A percentile compares a stretch with the other conserved stretches of the same genome.
phyloP scores from a whole-genome alignment of 2,329 filamentous ascomycete genomes.

The Diaporthe citrichinensis region DNA sequence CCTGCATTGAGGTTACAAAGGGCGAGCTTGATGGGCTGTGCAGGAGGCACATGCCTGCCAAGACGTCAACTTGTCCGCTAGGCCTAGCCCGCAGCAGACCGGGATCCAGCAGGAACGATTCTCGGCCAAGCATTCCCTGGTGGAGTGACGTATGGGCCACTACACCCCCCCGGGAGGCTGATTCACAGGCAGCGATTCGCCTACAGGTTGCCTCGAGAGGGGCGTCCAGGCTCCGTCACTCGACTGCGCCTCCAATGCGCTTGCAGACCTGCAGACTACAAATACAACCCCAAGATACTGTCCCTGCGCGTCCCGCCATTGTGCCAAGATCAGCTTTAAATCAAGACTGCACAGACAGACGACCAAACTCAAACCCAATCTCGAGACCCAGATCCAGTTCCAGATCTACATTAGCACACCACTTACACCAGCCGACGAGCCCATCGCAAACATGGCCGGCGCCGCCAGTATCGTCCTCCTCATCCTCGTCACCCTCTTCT shows the following conservation, averaged over 20 bases:
- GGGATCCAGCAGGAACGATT: slow-evolving; percentile 3
- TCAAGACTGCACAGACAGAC: not conserved
- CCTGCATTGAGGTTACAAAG: not conserved
- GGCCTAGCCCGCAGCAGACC: not conserved
- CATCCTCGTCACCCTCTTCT: slow-evolving; percentile 40
- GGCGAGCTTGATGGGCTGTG: not conserved
- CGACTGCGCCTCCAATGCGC: slow-evolving; percentile 22
- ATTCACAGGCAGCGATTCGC: slow-evolving; percentile 22
- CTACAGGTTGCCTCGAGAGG: slow-evolving; percentile 19
- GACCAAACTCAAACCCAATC: slow-evolving; percentile 9
- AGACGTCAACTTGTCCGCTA: slow-evolving; percentile 1
- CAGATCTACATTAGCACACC: not conserved
- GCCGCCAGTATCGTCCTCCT: slow-evolving; percentile 35
- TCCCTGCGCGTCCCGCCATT: not conserved
- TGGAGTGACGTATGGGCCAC: slow-evolving; percentile 24
- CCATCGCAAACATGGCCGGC: slow-evolving; percentile 35
- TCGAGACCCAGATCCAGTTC: not conserved
- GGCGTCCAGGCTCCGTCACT: not conserved
- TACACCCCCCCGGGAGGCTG: not conserved
- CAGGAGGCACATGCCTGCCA: slow-evolving; percentile 19
- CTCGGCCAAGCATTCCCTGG: not conserved
- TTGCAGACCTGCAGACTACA: slow-evolving; percentile 1
- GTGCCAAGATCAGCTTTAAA: not conserved
- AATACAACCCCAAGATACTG: not conserved
- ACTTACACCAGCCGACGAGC: not conserved